Evolutionary conservation across 2,329 filamentous ascomycete species (phyloP), one percentile per base, ranked within the genome.

Genomic region (Zasmidium cellare): DNA sequence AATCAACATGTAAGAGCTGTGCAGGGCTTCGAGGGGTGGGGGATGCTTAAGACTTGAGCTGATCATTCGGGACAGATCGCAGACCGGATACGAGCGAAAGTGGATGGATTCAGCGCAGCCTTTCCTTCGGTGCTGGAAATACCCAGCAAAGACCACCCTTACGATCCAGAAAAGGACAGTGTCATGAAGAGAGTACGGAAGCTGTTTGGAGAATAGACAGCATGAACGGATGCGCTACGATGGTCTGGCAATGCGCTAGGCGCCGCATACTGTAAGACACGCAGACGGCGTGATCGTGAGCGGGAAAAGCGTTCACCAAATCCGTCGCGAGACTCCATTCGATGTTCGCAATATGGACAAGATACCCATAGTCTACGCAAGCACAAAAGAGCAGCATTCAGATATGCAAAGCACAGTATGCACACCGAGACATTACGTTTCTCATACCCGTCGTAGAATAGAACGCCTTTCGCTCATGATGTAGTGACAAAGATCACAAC

Each of bases 81-180:
- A 52, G 94, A 99, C 74, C 87, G 86, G 74, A 99, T 99, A 84
- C 86, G 94, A 75, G 85, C 93, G 74, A 87, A 88, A 61, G 88
- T 99, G 67, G 94, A 99, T 76, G 87, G 86, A 38, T 97, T 96
- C 77, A 93, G 91, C 19, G 91, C 93, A 51, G 92, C 94, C 3
- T 99, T 99, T 77, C 94, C 94, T n/a, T 88, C 92, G 20, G 84
- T 99, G 55, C 86, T 99, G 57, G 94, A 99, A 77, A 97, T 99
- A 60, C 94, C 94, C 22, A 96, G 91, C 79, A 99, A 99, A 82
- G 94, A 99, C 75, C 94, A 99, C 75, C 94, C 94, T 1, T 99
- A 99, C 73, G 93, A 99, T 70, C 94, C 94, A 0, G 94, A 99
- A 78, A 99, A 99, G 81, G 94, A 99, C 76, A 97, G 93, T 72